phyloP scores from a whole-genome alignment of 2,329 filamentous ascomycete species.

The Hyphodiscus sp. region DNA sequence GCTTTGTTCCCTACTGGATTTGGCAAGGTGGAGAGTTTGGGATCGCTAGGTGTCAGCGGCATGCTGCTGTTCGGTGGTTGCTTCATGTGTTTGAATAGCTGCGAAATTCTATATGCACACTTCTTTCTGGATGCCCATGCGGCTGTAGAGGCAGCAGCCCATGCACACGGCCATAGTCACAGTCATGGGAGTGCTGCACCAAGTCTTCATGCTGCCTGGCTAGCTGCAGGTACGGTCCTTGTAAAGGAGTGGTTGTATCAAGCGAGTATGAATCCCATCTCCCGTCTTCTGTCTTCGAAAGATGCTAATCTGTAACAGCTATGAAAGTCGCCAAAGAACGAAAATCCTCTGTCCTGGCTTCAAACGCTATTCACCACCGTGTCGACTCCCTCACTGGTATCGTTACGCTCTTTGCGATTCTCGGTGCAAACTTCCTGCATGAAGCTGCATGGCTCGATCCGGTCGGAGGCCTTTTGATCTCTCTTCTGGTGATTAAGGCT shows the following conservation, averaged over 20 bases:
- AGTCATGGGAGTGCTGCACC: conserved; percentile 60
- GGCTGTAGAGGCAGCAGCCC: conserved; percentile 44
- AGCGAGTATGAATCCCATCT: conserved; percentile 65
- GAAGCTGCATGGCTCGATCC: conserved; percentile 91
- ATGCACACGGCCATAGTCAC: conserved; percentile 57
- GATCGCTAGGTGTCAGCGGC: conserved; percentile 85
- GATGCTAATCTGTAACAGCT: conserved; percentile 43
- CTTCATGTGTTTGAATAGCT: conserved; percentile 82
- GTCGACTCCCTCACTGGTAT: conserved; percentile 94
- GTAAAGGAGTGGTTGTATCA: conserved; percentile 97
- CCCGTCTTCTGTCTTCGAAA: neutral
- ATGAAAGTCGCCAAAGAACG: conserved; percentile 94
- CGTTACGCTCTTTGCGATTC: conserved; percentile 82
- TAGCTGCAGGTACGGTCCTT: conserved; percentile 81
- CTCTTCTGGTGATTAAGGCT: conserved; percentile 85
- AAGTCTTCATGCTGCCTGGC: conserved; percentile 90
- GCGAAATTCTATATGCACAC: conserved; percentile 63
- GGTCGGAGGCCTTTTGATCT: conserved; percentile 87
- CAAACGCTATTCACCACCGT: conserved; percentile 93
- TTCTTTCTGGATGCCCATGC: conserved; percentile 59
- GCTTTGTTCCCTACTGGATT: conserved; percentile 83
- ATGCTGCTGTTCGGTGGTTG: conserved; percentile 84
- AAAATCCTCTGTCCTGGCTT: conserved; percentile 91
- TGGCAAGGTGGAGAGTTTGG: conserved; percentile 95
- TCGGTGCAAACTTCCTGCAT: conserved; percentile 78